Evolutionary conservation across 106 monocot genomes (phyloP), one percentile per base, ranked within the genome.

Genomic region (Platanthera guangdongensis): DNA sequence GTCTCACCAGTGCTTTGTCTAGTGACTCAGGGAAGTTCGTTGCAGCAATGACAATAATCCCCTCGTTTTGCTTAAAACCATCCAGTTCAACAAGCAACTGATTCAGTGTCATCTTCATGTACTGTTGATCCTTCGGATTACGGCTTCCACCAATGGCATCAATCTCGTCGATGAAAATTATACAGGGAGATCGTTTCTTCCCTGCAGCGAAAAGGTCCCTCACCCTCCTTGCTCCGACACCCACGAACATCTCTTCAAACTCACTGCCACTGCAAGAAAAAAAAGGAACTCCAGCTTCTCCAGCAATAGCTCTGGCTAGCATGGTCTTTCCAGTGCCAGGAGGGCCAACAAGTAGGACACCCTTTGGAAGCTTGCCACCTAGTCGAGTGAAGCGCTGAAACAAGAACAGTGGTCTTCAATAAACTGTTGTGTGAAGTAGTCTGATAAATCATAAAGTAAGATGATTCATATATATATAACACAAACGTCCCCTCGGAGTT

Each of bases 191-290:
- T 16, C 94, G 75, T 68, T 99, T 99, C 79, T 99, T 99, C 13
- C 88, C 99, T 46, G 99, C 99, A 70, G 88, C 50, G 69, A 99
- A 99, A 67, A 99, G 88, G 80, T 99, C 99, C 51, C 99, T 82
- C 51, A 99, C 99, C 52, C 99, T 83, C 45, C 99, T 81, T 52
- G 99, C 99, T 60, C 99, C 99, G 4, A 99, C 99, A 69, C 99
- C 99, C 51, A 99, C 99, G 81, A 94, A 99, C 99, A 99, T 94
- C 86, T 99, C 99, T 73, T 99, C 99, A 83, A 99, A 99, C 75
- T 99, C 99, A 76, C 94, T 94, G 13, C 99, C 99, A 82, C 94
- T 94, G 90, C 99, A 99, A 48, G 99, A 99, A 80, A 99, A 99
- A 87, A 99, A 99, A 48, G 99, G 99, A 62, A 94, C 99, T 30